Conservation (phyloP, 495 filamentous ascomycete species). For the Xylaria longipes region DNA sequence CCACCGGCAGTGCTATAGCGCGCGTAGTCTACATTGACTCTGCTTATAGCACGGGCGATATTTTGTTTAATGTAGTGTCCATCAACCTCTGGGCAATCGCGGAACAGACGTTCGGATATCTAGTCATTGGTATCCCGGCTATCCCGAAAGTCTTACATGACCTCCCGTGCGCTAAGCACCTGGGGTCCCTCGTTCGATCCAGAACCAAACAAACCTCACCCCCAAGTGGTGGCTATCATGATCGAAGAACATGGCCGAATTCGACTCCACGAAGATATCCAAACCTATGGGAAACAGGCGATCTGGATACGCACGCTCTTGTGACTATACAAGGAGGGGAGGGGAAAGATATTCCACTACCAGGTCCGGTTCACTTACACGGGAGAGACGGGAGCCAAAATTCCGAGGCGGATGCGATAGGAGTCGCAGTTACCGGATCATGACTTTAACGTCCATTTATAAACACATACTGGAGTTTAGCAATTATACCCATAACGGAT, state of each 20-base stretch:
- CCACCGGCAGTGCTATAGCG: constrained; percentile 32
- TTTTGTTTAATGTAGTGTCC: constrained; percentile 29
- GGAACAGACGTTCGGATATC: constrained; percentile 42
- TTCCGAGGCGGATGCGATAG: neutral
- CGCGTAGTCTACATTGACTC: constrained; percentile 35
- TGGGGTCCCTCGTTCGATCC: constrained; percentile 9
- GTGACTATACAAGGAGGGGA: constrained; percentile 6
- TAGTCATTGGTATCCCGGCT: constrained; percentile 41
- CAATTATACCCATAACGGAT: constrained; percentile 15
- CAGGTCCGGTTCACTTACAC: neutral
- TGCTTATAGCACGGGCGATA: constrained; percentile 37
- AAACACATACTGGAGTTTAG: constrained; percentile 1
- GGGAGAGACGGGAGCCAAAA: constrained; percentile 11
- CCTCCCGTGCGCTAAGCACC: constrained; percentile 9
- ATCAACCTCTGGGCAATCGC: constrained; percentile 44
- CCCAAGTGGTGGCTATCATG: neutral
- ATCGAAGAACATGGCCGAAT: neutral
- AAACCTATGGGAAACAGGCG: constrained; percentile 5
- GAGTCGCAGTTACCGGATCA: neutral
- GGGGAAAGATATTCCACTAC: neutral
- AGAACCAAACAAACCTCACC: neutral
- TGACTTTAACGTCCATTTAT: neutral
- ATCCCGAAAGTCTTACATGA: constrained; percentile 40
- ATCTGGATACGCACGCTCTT: constrained; percentile 14
- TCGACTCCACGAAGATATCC: neutral